Evolutionary conservation across 2,329 filamentous ascomycete species (phyloP).

Genomic region (Aspergillus puulaauensis): DNA sequence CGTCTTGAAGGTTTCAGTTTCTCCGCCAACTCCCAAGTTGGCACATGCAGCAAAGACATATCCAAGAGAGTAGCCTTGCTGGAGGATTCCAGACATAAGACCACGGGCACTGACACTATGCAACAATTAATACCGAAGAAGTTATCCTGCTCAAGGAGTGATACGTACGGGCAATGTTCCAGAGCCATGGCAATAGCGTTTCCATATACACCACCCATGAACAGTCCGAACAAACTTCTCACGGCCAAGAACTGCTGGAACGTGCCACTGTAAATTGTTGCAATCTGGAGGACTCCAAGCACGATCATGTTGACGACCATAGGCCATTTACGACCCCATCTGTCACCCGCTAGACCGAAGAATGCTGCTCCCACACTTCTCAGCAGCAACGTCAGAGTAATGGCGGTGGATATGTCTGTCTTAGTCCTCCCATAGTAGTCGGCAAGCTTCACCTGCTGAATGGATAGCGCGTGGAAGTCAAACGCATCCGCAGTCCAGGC

Average conservation of each 20-base stretch:
- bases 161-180: slow-evolving; percentile 62
- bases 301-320: slow-evolving; percentile 79
- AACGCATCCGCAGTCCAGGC: slow-evolving; percentile 83
- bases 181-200: slow-evolving; percentile 77
- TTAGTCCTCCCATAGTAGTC: slow-evolving; percentile 59
- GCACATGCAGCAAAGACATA: slow-evolving; percentile 72
- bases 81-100: slow-evolving; percentile 77
- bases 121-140: neutral
- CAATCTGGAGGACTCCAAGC: slow-evolving; percentile 69
- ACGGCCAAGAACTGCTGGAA: slow-evolving; percentile 76
- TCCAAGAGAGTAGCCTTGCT: slow-evolving; percentile 78
- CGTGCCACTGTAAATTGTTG: slow-evolving; percentile 72
- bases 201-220: slow-evolving; percentile 80
- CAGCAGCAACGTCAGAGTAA: slow-evolving; percentile 67
- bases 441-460: slow-evolving; percentile 72
- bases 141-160: neutral
- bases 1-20: slow-evolving; percentile 62
- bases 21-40: slow-evolving; percentile 69
- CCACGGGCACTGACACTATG: slow-evolving; percentile 63
- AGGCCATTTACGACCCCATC: slow-evolving; percentile 75
- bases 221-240: slow-evolving; percentile 70
- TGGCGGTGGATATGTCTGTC: slow-evolving; percentile 66
- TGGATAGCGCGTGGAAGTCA: slow-evolving; percentile 77
- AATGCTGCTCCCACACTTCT: slow-evolving; percentile 71
- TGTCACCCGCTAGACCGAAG: slow-evolving; percentile 77